Evolutionary conservation across 2,329 filamentous ascomycete species (phyloP), one percentile per base, ranked within the genome.

Genomic region (Corynespora cassiicola): DNA sequence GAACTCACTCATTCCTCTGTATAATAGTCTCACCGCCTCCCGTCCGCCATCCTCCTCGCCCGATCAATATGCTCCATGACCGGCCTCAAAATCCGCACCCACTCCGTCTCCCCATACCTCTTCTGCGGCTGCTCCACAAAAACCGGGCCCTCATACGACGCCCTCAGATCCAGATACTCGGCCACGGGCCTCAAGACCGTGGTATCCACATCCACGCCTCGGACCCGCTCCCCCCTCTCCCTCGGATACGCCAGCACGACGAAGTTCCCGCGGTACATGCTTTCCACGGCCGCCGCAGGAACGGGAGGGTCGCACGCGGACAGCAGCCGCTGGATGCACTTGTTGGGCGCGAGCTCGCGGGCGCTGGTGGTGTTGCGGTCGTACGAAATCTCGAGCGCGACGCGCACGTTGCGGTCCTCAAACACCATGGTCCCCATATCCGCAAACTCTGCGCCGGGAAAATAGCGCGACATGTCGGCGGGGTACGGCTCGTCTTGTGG

Each of bases 91-190:
- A 53, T 25, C 12, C 8, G 16, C 30, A 11, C 24, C 36, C 31
- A 42, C 16, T 43, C 36, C 27, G 30, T 30, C 29, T 40, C 30
- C 4, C 19, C 31, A 31, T 37, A 53, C 19, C 30, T 35, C 20
- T 26, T 25, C 21, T 49, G 50, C 34, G 50, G 50, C 25, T 53
- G 47, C 39, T 53, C 18, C 28, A 54, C 39, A 29, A 49, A 45
- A 1, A 49, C 31, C 12, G 33, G 39, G 1, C 47, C 47, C 20
- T 23, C 21, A 33, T 54, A 54, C 32, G 42, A 38, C 15, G 4
- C 20, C 25, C 45, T 45, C 32, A 52, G n/a, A 23, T 26, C n/a
- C 17, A 44, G 18, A 30, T 52, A 54, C 27, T 45, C 30, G 24
- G 27, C 19, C 42, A 49, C 17, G 2, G 39, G 29, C 5, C 35